These are phyloP conservation scores for Trifolium dubium DNA, from an alignment of 306 rosid genomes.

Conservation along the genomic window DNA sequence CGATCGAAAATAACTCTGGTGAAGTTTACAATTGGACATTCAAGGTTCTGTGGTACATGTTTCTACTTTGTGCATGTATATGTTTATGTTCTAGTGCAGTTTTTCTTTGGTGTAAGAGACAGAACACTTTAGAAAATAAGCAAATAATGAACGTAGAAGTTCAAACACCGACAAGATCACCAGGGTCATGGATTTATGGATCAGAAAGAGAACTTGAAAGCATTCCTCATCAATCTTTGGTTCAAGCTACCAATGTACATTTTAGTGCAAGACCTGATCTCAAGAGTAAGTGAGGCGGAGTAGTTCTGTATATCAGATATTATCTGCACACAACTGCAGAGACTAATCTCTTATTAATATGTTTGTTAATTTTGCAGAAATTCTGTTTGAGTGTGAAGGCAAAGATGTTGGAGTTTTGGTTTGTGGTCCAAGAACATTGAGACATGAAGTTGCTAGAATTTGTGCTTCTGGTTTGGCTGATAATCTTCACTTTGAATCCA, in stretches of 20 bases:
- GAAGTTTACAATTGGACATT: constrained; percentile 54
- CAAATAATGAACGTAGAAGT: constrained; percentile 48
- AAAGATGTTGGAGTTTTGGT: constrained; percentile 59
- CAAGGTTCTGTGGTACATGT: constrained; percentile 51
- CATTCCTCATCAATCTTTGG: constrained; percentile 51
- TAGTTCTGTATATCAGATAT: neutral
- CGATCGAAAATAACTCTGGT: constrained; percentile 42
- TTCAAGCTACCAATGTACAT: constrained; percentile 52
- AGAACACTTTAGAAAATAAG: constrained; percentile 35
- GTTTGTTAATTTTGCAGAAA: constrained; percentile 41
- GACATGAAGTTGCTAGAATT: constrained; percentile 62
- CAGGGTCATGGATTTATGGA: constrained; percentile 36
- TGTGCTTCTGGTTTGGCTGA: constrained; percentile 50
- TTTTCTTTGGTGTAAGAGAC: constrained; percentile 56
- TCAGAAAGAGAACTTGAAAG: constrained; percentile 53
- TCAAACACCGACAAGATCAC: constrained; percentile 38
- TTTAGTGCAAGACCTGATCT: constrained; percentile 61
- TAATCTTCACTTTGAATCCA: constrained; percentile 53
- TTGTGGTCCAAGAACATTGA: constrained; percentile 61
- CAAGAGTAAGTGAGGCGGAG: constrained; percentile 45
- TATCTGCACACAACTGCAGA: neutral
- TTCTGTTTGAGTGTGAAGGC: constrained; percentile 43
- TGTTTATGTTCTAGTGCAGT: constrained; percentile 44
- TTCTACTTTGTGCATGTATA: constrained; percentile 43
- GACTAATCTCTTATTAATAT: neutral